phyloP scores from a whole-genome alignment of 495 filamentous ascomycete species.

The Neurospora sp. region DNA sequence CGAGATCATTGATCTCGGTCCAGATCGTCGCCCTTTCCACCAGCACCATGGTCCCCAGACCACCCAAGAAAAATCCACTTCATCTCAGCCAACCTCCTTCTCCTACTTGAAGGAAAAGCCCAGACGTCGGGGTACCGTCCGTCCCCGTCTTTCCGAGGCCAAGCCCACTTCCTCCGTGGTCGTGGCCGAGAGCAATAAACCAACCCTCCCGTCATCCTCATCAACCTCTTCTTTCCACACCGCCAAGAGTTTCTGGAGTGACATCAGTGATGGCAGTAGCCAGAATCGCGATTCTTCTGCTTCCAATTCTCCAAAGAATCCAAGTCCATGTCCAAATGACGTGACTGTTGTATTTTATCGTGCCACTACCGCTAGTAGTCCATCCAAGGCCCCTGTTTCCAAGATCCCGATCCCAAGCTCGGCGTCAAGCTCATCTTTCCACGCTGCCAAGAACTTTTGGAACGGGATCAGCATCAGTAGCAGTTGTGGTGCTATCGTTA shows the following conservation, averaged over 20 bases:
- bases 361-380: too few species aligned
- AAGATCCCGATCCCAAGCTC: neutral
- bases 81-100: neutral
- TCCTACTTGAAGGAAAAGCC: neutral
- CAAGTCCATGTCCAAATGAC: accelerated
- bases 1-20: neutral
- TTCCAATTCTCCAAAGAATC: neutral
- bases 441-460: neutral
- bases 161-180: neutral
- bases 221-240: neutral
- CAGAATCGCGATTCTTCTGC: neutral
- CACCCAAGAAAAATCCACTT: neutral
- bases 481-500: neutral
- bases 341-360: neutral
- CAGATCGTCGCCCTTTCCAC: accelerated
- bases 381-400: neutral
- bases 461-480: neutral
- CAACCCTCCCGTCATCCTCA: neutral
- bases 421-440: neutral
- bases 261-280: neutral
- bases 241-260: neutral
- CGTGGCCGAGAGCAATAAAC: neutral
- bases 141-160: neutral
- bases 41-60: neutral
- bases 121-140: neutral